These are phyloP conservation scores for Dothideomycetes sp. DNA, from an alignment of 2,329 filamentous ascomycete species.

Conservation along the genomic window DNA sequence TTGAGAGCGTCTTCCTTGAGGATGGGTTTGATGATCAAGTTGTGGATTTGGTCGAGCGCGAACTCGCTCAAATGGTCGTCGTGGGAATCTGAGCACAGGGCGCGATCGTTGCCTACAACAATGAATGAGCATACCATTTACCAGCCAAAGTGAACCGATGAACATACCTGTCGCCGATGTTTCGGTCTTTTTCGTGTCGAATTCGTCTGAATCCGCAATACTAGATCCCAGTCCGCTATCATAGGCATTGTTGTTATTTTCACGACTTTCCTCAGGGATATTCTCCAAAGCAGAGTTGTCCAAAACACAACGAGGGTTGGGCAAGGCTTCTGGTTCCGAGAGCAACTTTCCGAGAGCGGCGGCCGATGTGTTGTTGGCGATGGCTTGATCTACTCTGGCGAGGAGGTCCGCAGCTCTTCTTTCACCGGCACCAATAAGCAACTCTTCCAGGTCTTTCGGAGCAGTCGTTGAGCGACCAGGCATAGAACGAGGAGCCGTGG, in stretches of 20 bases:
- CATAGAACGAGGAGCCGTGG: conserved; percentile 27
- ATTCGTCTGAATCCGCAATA: conserved; percentile 40
- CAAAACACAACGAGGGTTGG: conserved; percentile 38
- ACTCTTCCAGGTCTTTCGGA: conserved; percentile 39
- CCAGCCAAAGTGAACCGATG: conserved; percentile 1
- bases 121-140: conserved; percentile 3
- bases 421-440: conserved; percentile 37
- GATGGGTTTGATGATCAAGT: conserved; percentile 69
- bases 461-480: conserved; percentile 40
- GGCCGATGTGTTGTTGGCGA: conserved; percentile 28
- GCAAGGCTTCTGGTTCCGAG: conserved; percentile 40
- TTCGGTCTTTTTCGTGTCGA: conserved; percentile 8
- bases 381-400: conserved; percentile 36
- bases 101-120: no score
- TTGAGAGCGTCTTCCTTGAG: conserved; percentile 63
- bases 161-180: conserved; percentile 14
- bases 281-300: conserved; percentile 28
- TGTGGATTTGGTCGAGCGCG: conserved; percentile 68
- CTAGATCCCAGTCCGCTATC: conserved; percentile 87
- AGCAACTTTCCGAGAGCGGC: conserved; percentile 31
- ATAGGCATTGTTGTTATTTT: conserved; percentile 61
- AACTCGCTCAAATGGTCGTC: conserved; percentile 56
- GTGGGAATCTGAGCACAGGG: conserved; percentile 33
- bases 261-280: conserved; percentile 31
- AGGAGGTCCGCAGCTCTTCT: conserved; percentile 37